A percentile compares a stretch with the other conserved stretches of the same genome.
Conservation (phyloP, 805 yeast species). For the Scheffersomyces lignosus region DNA sequence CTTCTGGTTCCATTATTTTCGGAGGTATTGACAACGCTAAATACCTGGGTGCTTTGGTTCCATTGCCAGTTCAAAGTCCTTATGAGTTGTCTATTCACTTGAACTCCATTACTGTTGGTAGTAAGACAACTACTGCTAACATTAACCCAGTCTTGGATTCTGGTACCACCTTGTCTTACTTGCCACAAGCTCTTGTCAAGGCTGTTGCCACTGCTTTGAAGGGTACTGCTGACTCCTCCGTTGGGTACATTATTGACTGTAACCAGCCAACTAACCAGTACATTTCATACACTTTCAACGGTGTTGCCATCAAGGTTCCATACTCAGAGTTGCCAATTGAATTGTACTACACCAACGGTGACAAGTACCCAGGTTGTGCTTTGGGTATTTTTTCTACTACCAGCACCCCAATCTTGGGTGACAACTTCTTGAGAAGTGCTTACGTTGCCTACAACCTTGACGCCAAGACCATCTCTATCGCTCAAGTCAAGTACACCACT, state of each 20-base stretch:
- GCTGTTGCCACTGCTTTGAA: slow-evolving; percentile 11
- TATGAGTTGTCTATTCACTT: neutral
- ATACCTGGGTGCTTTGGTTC: slow-evolving; percentile 14
- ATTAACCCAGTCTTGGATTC: slow-evolving; percentile 16
- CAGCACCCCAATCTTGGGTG: slow-evolving; percentile 45
- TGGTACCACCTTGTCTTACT: slow-evolving; percentile 20
- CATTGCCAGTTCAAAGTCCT: slow-evolving; percentile 5
- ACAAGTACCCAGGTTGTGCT: slow-evolving; percentile 33
- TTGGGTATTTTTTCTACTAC: slow-evolving; percentile 38
- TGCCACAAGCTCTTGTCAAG: slow-evolving; percentile 9
- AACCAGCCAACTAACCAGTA: slow-evolving; percentile 2
- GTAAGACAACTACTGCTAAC: slow-evolving; percentile 8
- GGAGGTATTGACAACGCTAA: slow-evolving; percentile 32
- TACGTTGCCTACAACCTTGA: slow-evolving; percentile 59
- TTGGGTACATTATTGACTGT: neutral
- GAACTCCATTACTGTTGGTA: slow-evolving; percentile 10
- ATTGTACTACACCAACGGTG: neutral
- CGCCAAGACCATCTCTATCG: slow-evolving; percentile 42
- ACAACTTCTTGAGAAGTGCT: slow-evolving; percentile 50
- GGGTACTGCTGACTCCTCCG: slow-evolving; percentile 3
- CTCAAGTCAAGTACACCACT: slow-evolving; percentile 41
- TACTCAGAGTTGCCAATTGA: slow-evolving; percentile 1
- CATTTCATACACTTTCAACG: slow-evolving; percentile 2
- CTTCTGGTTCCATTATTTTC: slow-evolving; percentile 23
- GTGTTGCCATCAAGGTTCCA: slow-evolving; percentile 3